Evolutionary conservation across 2,329 filamentous ascomycete genomes (phyloP).

Genomic region (Fusarium camptoceras): DNA sequence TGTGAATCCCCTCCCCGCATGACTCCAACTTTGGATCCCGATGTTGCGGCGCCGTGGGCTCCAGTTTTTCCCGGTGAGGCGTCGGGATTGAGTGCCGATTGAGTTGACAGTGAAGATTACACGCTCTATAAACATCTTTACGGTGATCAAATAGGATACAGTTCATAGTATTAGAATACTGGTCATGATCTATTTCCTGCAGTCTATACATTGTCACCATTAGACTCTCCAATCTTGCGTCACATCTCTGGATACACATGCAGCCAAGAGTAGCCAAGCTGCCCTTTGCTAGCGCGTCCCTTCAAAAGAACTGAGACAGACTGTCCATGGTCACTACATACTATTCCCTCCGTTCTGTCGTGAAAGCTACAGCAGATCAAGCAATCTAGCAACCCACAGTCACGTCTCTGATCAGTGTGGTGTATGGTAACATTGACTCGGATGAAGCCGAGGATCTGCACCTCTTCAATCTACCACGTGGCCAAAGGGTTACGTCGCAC

Average conservation of each 20-base stretch:
- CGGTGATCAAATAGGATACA: background rate
- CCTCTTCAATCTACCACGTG: constrained; percentile 27
- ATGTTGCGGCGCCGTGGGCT: background rate
- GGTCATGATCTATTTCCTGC: too few species aligned
- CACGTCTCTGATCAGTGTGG: constrained; percentile 6
- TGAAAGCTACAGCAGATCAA: background rate
- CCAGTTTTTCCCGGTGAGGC: background rate
- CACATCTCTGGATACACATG: background rate
- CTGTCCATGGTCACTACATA: background rate
- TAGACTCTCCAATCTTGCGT: background rate
- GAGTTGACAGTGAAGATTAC: background rate
- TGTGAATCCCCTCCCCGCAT: background rate
- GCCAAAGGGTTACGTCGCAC: constrained; percentile 22
- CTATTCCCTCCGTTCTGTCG: background rate
- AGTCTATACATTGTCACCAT: too few species aligned
- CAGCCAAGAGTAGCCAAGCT: background rate
- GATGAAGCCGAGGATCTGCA: constrained; percentile 32
- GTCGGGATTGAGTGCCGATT: background rate
- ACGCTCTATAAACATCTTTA: background rate
- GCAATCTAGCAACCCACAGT: background rate
- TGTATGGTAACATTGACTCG: constrained; percentile 27
- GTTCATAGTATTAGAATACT: too few species aligned
- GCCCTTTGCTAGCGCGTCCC: background rate
- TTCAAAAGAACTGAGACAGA: background rate
- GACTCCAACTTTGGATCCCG: background rate